A percentile compares a stretch with the other conserved stretches of the same genome.
These are phyloP conservation scores for Dactylonectria macrodidyma DNA, from an alignment of 2,329 filamentous ascomycete species.

Conservation along the genomic window DNA sequence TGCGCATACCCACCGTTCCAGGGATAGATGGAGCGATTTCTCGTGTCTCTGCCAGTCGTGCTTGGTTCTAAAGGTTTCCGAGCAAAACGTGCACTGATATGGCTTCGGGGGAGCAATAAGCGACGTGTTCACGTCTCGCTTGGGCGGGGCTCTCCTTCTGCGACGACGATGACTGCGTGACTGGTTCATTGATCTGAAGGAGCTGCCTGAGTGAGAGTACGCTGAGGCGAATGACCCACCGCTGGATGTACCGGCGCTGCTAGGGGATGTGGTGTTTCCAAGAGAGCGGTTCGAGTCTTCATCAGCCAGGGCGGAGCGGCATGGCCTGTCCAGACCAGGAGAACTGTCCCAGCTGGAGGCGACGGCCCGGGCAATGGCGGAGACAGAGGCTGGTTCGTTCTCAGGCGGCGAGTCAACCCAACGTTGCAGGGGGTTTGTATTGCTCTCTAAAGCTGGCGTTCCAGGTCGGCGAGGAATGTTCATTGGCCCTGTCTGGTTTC, in stretches of 20 bases:
- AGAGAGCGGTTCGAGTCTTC: background rate
- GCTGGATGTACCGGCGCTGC: slow-evolving; percentile 31
- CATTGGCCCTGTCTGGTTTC: slow-evolving; percentile 62
- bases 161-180: background rate
- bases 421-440: slow-evolving; percentile 41
- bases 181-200: background rate
- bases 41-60: slow-evolving; percentile 65
- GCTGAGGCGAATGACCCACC: background rate
- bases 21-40: slow-evolving; percentile 60
- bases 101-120: background rate
- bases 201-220: background rate
- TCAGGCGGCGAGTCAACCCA: slow-evolving; percentile 49
- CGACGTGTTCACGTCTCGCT: background rate
- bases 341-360: slow-evolving; percentile 6
- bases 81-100: slow-evolving; percentile 61
- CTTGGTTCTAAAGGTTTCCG: slow-evolving; percentile 59
- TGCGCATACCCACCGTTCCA: slow-evolving; percentile 60
- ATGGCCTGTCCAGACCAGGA: background rate
- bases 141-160: background rate
- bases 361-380: slow-evolving; percentile 46
- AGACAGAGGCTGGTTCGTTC: slow-evolving; percentile 47
- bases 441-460: slow-evolving; percentile 51
- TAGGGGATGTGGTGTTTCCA: slow-evolving; percentile 29
- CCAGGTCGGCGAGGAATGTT: background rate
- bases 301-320: background rate